Conservation (phyloP, 352 stramenopile species). For the Phytophthora idaei region DNA sequence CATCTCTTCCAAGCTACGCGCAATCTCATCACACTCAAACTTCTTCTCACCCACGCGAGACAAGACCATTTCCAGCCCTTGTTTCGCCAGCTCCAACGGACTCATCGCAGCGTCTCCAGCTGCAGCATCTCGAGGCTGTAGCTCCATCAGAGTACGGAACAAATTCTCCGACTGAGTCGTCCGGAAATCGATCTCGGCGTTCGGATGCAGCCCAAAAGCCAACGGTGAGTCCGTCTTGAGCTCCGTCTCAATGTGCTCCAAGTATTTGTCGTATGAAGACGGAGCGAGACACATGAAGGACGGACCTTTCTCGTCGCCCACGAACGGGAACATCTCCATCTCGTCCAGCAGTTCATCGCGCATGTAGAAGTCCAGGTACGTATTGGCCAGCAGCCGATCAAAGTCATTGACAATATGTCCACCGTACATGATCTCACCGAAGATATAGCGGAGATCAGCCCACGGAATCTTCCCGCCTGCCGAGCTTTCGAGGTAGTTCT, state of each 20-base stretch:
- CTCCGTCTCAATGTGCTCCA: slow-evolving; percentile 97
- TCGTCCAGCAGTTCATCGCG: slow-evolving; percentile 97
- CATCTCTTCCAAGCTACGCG: slow-evolving; percentile 93
- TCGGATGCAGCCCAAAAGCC: slow-evolving; percentile 97
- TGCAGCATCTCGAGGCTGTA: slow-evolving; percentile 92
- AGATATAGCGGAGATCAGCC: slow-evolving; percentile 97
- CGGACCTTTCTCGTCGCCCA: slow-evolving; percentile 95
- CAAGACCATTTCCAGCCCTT: slow-evolving; percentile 92
- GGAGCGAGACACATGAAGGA: slow-evolving; percentile 95
- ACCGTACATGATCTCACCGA: slow-evolving; percentile 97
- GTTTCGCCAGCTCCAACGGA: slow-evolving; percentile 92
- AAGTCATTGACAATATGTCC: slow-evolving; percentile 97
- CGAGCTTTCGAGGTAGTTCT: slow-evolving; percentile 98
- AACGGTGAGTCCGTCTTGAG: slow-evolving; percentile 97
- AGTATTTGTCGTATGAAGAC: slow-evolving; percentile 97
- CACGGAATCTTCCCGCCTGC: slow-evolving; percentile 95
- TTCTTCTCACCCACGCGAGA: slow-evolving; percentile 96
- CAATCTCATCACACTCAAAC: slow-evolving; percentile 97
- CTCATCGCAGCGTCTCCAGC: slow-evolving; percentile 90
- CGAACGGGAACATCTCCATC: slow-evolving; percentile 98
- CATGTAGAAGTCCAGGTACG: slow-evolving; percentile 99
- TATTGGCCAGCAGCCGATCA: slow-evolving; percentile 94
- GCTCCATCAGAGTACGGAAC: slow-evolving; percentile 95
- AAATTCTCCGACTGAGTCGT: slow-evolving; percentile 96
- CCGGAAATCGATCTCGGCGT: slow-evolving; percentile 98